Evolutionary conservation across 495 filamentous ascomycete genomes (phyloP).

Genomic region (Stereocaulon alpinum): DNA sequence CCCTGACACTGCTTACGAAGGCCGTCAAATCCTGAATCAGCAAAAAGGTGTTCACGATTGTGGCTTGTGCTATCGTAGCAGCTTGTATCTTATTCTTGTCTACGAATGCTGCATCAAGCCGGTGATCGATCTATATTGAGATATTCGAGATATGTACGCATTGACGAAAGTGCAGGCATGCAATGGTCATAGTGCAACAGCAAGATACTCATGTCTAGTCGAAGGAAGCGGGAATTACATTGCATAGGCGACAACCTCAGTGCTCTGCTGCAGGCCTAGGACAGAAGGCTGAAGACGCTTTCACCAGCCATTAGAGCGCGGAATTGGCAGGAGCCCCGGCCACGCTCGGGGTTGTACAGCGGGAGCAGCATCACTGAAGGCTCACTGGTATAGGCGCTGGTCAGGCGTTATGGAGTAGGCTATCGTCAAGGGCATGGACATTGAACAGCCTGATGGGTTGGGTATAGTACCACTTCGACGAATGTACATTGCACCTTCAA

Average conservation of each 20-base stretch:
- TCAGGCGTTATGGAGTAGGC: too few relatives aligned
- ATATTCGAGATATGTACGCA: background rate
- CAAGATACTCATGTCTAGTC: background rate
- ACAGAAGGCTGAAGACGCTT: background rate
- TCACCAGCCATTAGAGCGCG: background rate
- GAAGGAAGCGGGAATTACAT: background rate
- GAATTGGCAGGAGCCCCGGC: background rate
- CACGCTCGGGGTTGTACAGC: background rate
- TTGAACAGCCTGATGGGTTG: too few relatives aligned
- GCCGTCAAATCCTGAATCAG: constrained; percentile 2
- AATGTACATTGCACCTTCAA: too few relatives aligned
- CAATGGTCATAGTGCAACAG: background rate
- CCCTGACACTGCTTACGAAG: background rate
- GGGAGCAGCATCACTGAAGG: background rate
- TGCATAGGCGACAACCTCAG: background rate
- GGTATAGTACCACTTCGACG: too few relatives aligned
- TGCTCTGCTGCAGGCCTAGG: background rate
- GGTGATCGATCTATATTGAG: constrained; percentile 4
- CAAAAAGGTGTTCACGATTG: constrained; percentile 55
- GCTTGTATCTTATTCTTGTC: constrained; percentile 60
- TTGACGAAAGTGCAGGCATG: background rate
- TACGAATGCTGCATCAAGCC: constrained; percentile 33
- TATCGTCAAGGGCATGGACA: too few relatives aligned
- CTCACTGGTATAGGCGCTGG: too few relatives aligned
- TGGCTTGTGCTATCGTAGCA: constrained; percentile 70